Evolutionary conservation across 345 rosid genomes (phyloP).

Genomic region (Cardamine resedifolia): DNA sequence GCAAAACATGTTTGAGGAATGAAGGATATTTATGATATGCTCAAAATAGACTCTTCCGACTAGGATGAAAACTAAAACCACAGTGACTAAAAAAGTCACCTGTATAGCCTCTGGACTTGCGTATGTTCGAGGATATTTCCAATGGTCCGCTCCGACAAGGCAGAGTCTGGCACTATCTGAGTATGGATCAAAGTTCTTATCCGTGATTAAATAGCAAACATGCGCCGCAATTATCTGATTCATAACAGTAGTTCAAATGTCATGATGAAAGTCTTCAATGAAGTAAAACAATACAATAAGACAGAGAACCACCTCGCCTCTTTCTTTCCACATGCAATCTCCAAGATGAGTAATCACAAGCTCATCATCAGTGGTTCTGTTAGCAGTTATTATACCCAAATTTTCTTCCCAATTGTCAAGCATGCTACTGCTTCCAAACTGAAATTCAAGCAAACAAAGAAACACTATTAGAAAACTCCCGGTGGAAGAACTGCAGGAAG

Average conservation of each 20-base stretch:
- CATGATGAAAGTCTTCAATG: constrained; percentile 23
- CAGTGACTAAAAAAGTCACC: constrained; percentile 39
- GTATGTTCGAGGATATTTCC: constrained; percentile 68
- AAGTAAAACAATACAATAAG: constrained; percentile 17
- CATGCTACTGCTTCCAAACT: constrained; percentile 76
- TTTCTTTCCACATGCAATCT: constrained; percentile 97
- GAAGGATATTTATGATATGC: not conserved
- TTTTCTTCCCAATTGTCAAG: constrained; percentile 99
- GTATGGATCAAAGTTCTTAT: constrained; percentile 65
- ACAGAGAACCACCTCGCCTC: constrained; percentile 70
- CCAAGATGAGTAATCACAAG: constrained; percentile 96
- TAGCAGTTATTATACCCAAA: constrained; percentile 93
- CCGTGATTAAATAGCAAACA: constrained; percentile 73
- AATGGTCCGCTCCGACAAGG: constrained; percentile 79
- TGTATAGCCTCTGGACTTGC: constrained; percentile 77
- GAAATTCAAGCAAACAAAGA: constrained; percentile 34
- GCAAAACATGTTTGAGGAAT: constrained; percentile 1
- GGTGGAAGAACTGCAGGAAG: not conserved
- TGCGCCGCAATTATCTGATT: constrained; percentile 67
- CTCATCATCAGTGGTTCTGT: constrained; percentile 94
- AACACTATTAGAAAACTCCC: not conserved
- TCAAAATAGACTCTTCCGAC: not conserved
- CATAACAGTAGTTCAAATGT: constrained; percentile 32
- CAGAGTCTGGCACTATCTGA: constrained; percentile 75
- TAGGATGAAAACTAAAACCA: constrained; percentile 11